Evolutionary conservation across 768 basidiomycete genomes (phyloP), one percentile per base, ranked within the genome.

Genomic region (Tylopilus rubrobrunneus): DNA sequence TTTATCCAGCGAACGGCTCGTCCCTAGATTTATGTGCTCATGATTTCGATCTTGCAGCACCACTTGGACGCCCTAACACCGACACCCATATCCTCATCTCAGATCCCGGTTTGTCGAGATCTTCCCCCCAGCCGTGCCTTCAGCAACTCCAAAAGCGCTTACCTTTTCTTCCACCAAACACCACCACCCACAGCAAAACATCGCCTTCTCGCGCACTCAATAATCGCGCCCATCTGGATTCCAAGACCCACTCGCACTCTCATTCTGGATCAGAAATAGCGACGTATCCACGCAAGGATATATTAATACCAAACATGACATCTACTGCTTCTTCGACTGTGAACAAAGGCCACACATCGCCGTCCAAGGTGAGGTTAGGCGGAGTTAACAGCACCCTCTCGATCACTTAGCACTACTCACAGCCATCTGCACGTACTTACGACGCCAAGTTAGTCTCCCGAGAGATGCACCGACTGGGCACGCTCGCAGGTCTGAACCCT

Each of bases 391-490:
- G 36, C 50, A 27, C 34, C 50, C 36, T 60, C 27, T 51, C 25
- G 48, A 49, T 53, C 51, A 43, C 55, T 53, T 42, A 56, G 31
- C 31, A 52, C 44, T 39, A 51, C 34, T 36, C 55, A 78, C 70
- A 78, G 37, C 79, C 83, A 10, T 81, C 86, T 66, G 78, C 81
- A 23, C 83, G 88, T 21, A 88, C 87, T 1, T 90, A 89, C 69
- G 87, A 89, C 71, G 77, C 86, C 15, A 89, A 91, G 67, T 75
- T 89, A 45, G 87, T 92, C 59, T 81, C 86, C 3, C 82, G 87
- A 39, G 90, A 92, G 69, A 91, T 92, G 88, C 88, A 91, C 63
- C 81, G 90, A 33, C 80, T 92, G 5, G 89, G 85, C 28, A 83
- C 78, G 27, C 75, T 85, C 33, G 74, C 80, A 2, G 76, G 79